A percentile compares a stretch with the other conserved stretches of the same genome.
These are phyloP conservation scores for Daldinia eschscholtzii DNA, from an alignment of 2,329 filamentous ascomycete genomes.

Conservation along the genomic window DNA sequence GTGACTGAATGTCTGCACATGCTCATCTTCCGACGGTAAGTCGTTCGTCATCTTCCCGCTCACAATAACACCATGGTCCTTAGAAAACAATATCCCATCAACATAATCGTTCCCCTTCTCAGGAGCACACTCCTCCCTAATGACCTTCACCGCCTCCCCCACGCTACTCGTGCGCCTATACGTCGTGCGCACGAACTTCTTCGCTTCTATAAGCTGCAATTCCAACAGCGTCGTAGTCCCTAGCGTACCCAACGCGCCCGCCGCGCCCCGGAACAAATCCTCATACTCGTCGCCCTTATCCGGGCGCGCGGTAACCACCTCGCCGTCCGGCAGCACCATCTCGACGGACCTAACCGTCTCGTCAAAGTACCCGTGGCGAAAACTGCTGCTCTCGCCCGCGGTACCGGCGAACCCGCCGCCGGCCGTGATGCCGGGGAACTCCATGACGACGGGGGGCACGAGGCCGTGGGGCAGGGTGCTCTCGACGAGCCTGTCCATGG, in stretches of 20 bases:
- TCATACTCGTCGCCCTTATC: constrained; percentile 44
- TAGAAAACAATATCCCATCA: constrained; percentile 77
- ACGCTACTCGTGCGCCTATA: constrained; percentile 68
- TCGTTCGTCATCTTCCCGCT: constrained; percentile 72
- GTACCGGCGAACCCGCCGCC: constrained; percentile 79
- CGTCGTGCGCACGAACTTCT: constrained; percentile 70
- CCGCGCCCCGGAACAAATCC: constrained; percentile 75
- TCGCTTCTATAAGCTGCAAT: constrained; percentile 71
- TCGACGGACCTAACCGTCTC: constrained; percentile 55
- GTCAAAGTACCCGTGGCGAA: constrained; percentile 79
- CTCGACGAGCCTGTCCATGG: constrained; percentile 78
- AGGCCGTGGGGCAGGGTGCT: constrained; percentile 73
- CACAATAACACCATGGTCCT: constrained; percentile 73
- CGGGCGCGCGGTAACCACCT: constrained; percentile 66
- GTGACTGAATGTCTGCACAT: constrained; percentile 58
- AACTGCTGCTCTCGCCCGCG: constrained; percentile 77
- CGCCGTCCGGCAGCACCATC: constrained; percentile 76
- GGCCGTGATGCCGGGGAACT: constrained; percentile 81
- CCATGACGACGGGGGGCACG: constrained; percentile 79
- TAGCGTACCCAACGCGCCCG: constrained; percentile 75
- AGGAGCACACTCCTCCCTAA: constrained; percentile 62
- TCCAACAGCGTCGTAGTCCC: constrained; percentile 77
- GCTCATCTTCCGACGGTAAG: constrained; percentile 53
- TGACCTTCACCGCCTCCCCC: constrained; percentile 60
- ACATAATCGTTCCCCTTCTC: constrained; percentile 72